These are phyloP conservation scores for Coccomyxa sp. DNA, from an alignment of 139 green algal species.

Conservation along the genomic window DNA sequence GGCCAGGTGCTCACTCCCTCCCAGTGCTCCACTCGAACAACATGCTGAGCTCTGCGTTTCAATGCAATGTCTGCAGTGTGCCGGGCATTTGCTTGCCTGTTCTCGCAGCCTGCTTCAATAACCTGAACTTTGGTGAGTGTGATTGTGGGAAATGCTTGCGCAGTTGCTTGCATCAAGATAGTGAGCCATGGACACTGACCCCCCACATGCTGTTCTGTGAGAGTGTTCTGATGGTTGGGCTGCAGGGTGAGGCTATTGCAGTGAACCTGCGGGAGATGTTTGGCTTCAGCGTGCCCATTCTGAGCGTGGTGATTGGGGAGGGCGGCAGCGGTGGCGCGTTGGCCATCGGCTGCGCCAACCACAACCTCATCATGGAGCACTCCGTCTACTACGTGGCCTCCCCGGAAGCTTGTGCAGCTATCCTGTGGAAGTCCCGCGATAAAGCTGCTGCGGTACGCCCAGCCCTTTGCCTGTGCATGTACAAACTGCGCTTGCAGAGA, in stretches of 20 bases:
- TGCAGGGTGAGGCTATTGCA: slow-evolving; percentile 93
- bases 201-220: not conserved
- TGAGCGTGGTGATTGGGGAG: slow-evolving; percentile 92
- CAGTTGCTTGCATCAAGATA: too few relatives aligned
- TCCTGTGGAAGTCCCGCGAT: slow-evolving; percentile 91
- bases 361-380: slow-evolving; percentile 91
- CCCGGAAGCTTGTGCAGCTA: slow-evolving; percentile 92
- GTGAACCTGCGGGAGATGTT: slow-evolving; percentile 98
- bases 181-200: too few relatives aligned
- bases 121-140: not conserved
- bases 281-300: slow-evolving; percentile 88
- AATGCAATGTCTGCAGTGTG: not conserved
- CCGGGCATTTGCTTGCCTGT: not conserved
- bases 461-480: not conserved
- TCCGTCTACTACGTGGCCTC: slow-evolving; percentile 94
- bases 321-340: slow-evolving; percentile 88
- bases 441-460: slow-evolving; percentile 55
- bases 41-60: too few relatives aligned
- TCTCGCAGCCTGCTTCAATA: not conserved
- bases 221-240: not conserved
- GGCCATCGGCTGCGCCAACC: slow-evolving; percentile 92
- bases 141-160: not conserved
- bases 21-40: too few relatives aligned
- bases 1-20: slow-evolving; percentile 65
- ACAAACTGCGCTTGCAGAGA: not conserved